These are phyloP conservation scores for Aspergillus melleus DNA, from an alignment of 2,329 filamentous ascomycete species.

Conservation along the genomic window DNA sequence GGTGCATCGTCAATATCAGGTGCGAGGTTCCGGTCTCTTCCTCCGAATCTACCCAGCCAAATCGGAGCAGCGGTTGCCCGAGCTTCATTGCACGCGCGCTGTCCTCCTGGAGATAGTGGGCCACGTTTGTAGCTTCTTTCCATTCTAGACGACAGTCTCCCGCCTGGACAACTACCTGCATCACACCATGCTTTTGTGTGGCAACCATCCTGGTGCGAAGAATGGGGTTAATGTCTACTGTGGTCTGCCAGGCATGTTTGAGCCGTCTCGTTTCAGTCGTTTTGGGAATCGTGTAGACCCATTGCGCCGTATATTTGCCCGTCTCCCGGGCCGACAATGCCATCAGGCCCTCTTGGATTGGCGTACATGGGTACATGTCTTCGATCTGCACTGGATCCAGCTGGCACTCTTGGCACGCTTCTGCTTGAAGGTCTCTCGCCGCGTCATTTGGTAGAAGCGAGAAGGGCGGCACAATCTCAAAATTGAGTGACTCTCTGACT, in stretches of 20 bases:
- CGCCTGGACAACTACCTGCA: too few relatives aligned
- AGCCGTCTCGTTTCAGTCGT: conserved; percentile 33
- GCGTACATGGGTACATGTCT: conserved; percentile 40
- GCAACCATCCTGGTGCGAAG: background rate
- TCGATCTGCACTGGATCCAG: conserved; percentile 21
- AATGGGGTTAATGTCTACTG: conserved; percentile 1
- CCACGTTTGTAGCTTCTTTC: too few relatives aligned
- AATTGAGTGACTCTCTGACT: too few relatives aligned
- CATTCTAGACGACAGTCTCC: too few relatives aligned
- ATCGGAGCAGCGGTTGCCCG: too few relatives aligned
- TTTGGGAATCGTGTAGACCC: conserved; percentile 27
- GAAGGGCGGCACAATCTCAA: background rate
- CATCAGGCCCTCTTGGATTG: conserved; percentile 42
- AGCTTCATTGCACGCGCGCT: too few relatives aligned
- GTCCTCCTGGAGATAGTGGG: too few relatives aligned
- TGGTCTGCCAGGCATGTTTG: conserved; percentile 35
- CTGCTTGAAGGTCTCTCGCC: background rate
- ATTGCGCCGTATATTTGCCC: conserved; percentile 38
- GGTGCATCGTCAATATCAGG: background rate
- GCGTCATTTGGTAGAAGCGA: background rate
- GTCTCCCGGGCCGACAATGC: conserved; percentile 31
- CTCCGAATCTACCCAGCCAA: too few relatives aligned
- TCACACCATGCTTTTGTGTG: background rate
- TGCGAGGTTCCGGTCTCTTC: background rate
- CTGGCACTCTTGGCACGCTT: background rate